Conservation (phyloP, 345 rosid species). For the Sapria himalayana region DNA sequence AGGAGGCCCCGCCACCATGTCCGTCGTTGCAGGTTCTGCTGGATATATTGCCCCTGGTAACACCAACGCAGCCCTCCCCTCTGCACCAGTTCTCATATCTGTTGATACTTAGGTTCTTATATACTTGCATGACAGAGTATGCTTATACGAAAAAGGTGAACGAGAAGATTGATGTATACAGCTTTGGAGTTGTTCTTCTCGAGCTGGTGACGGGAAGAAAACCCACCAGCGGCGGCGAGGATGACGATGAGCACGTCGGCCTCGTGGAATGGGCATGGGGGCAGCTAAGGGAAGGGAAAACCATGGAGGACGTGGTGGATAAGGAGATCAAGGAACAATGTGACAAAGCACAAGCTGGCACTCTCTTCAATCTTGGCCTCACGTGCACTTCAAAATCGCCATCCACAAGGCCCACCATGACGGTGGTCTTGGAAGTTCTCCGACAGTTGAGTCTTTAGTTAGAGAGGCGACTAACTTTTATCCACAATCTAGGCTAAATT, state of each 20-base stretch:
- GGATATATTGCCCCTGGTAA: slow-evolving; percentile 90
- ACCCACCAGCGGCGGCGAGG: slow-evolving; percentile 39
- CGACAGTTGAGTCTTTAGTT: slow-evolving; percentile 12
- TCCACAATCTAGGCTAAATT: no score
- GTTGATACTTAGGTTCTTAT: background rate
- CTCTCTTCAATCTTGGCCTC: slow-evolving; percentile 48
- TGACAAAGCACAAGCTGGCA: slow-evolving; percentile 30
- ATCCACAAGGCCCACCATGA: slow-evolving; percentile 54
- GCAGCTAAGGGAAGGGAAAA: slow-evolving; percentile 26
- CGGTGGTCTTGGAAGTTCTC: slow-evolving; percentile 46
- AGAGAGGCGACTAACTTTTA: no score
- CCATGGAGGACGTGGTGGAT: slow-evolving; percentile 30
- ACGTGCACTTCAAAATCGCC: slow-evolving; percentile 40
- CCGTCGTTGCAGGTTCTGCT: slow-evolving; percentile 71
- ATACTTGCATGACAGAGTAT: slow-evolving; percentile 28
- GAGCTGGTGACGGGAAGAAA: slow-evolving; percentile 73
- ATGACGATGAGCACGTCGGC: slow-evolving; percentile 35
- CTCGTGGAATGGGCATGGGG: slow-evolving; percentile 92
- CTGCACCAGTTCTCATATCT: background rate
- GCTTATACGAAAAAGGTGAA: slow-evolving; percentile 61
- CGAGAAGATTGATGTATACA: slow-evolving; percentile 65
- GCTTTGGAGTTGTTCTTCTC: slow-evolving; percentile 80
- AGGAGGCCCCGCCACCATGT: slow-evolving; percentile 52
- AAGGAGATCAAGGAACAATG: slow-evolving; percentile 26
- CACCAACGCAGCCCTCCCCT: background rate